Percentiles rank a stretch among this genome's conserved stretches.
phyloP scores from a whole-genome alignment of 345 rosid species.

The Arabidopsis arenosa region DNA sequence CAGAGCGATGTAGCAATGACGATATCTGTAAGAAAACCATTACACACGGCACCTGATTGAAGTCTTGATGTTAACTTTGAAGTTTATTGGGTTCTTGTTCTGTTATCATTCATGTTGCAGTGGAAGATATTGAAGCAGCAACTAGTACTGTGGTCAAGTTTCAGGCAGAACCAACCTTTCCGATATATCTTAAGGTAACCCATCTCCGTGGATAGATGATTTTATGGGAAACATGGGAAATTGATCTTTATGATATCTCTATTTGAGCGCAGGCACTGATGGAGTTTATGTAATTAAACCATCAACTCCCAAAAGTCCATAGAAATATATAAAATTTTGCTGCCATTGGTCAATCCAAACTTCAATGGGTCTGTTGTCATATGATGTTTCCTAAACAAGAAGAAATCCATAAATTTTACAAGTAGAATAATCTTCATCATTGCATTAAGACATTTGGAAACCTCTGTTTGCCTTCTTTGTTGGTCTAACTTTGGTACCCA shows the following conservation, averaged over 20 bases:
- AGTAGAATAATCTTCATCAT: constrained; percentile 26
- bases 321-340: constrained; percentile 51
- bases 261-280: constrained; percentile 67
- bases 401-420: constrained; percentile 2
- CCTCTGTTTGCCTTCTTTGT: constrained; percentile 46
- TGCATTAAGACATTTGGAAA: constrained; percentile 45
- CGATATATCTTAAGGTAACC: constrained; percentile 87
- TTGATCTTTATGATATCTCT: constrained; percentile 49
- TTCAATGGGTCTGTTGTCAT: constrained; percentile 56
- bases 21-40: constrained; percentile 66
- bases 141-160: constrained; percentile 55
- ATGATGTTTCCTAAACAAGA: constrained; percentile 54
- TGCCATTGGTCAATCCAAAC: constrained; percentile 64
- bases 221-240: constrained; percentile 23
- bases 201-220: constrained; percentile 3
- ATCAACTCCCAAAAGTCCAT: constrained; percentile 52
- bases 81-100: constrained; percentile 17
- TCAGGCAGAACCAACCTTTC: constrained; percentile 78
- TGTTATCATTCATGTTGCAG: constrained; percentile 54
- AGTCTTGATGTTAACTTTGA: constrained; percentile 1
- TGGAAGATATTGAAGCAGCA: constrained; percentile 82
- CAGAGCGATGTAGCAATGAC: constrained; percentile 70
- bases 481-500: constrained; percentile 47
- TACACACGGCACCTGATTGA: constrained; percentile 6
- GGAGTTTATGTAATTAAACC: constrained; percentile 51